Evolutionary conservation across 1,284 basidiomycete genomes (phyloP).

Genomic region (Volvariella surrecta): DNA sequence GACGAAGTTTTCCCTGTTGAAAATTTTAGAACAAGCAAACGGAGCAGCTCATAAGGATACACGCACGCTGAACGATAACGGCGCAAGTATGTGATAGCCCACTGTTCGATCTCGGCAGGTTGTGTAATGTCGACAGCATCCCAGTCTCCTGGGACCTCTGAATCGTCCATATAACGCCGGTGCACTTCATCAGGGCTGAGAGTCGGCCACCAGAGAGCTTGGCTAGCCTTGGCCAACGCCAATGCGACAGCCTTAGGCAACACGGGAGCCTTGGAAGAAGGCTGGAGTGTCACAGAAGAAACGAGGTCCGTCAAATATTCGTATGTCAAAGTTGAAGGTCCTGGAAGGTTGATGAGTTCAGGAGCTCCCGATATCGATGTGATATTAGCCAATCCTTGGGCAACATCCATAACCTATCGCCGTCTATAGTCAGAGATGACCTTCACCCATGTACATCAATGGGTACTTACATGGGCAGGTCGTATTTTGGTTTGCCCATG

Average conservation of each 20-base stretch:
- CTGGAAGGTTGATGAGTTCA: conserved; percentile 78
- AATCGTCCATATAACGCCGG: conserved; percentile 84
- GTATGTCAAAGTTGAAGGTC: conserved; percentile 82
- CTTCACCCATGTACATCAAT: conserved; percentile 5
- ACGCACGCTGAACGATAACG: conserved; percentile 81
- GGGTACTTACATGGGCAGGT: conserved; percentile 77
- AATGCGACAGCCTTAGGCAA: conserved; percentile 75
- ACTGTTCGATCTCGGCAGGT: conserved; percentile 84
- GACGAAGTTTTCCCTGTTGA: conserved; percentile 41
- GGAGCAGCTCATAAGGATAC: conserved; percentile 8
- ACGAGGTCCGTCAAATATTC: conserved; percentile 83
- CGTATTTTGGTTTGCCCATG: conserved; percentile 79
- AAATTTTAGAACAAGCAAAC: conserved; percentile 2
- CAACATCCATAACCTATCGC: conserved; percentile 82
- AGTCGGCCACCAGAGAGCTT: conserved; percentile 89
- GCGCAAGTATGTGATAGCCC: conserved; percentile 87
- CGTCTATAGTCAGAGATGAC: no score
- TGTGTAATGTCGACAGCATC: conserved; percentile 47
- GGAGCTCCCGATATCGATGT: conserved; percentile 53
- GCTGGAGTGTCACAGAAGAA: conserved; percentile 73
- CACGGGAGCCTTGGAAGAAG: conserved; percentile 58
- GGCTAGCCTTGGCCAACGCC: conserved; percentile 56
- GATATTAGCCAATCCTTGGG: conserved; percentile 83
- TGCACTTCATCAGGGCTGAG: conserved; percentile 88
- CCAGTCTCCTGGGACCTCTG: conserved; percentile 56